Evolutionary conservation across 768 basidiomycete genomes (phyloP), one percentile per base, ranked within the genome.

Genomic region (Trametes cingulata): DNA sequence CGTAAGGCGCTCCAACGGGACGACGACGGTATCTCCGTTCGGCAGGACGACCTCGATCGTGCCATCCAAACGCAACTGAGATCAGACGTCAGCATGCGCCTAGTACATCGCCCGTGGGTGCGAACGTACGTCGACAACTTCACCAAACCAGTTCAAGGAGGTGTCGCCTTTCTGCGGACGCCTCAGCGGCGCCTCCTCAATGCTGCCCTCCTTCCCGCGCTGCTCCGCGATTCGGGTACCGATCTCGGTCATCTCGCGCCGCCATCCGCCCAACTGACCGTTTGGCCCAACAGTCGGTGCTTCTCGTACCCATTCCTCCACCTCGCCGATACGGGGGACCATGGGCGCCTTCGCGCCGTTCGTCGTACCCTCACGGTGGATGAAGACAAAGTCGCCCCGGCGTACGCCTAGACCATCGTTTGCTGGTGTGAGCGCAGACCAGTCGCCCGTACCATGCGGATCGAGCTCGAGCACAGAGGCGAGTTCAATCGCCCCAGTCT

Each of bases 401-500:
- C 86, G 84, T 24, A 95, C 87, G 24, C 95, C 95, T 52, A 91
- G 82, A 45, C 82, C 85, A 36, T 90, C 87, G 35, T 77, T 73
- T 17, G 75, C 66, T 24, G 80, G 72, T 36, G 74, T 73, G 33
- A 77, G 73, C 7, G 74, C 75, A 60, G 78, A 75, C 64, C 75
- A 71, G 60, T 86, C 86, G 37, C 80, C 78, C 24, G 79, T 78
- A 27, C 92, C 93, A 67, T 93, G 91, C 9, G 90, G 86, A 70
- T 96, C 94, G 52, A 98, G 84, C 75, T 98, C 94, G 36, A 98
- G 80, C 12, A 91, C 81, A 36, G 93, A 90, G 12, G 87, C 90
- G 17, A 86, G 78, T 70, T 93, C 89, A 46, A 76, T 74, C 37
- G 74, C 73, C 24, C 76, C 77, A 19, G 77, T 82, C 64, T 85